Base-by-base conservation (phyloP, 192 early-diverging fungal species). In the Rhizophagus sp. region DNA sequence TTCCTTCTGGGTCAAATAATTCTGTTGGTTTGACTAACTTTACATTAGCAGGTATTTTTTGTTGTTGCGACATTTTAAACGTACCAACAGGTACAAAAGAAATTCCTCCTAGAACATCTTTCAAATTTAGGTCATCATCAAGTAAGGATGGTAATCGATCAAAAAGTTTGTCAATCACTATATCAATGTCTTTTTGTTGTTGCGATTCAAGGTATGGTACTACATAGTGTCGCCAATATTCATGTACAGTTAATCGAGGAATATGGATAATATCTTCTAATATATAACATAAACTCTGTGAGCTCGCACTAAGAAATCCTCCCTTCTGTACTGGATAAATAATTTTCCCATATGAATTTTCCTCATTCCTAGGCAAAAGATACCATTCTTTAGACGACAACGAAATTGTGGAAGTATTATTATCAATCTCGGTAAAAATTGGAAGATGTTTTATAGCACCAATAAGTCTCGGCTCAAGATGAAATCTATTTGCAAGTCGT, bases 111-210 rank as follows among this genome's bases (percentile, higher is more conserved):
- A 66, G 30, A 13, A 30, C 13, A 2, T 66, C 25, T 27, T 6
- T 33, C 15, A 66, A 15, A 2, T n/a, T 12, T 25, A 10, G 2
- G 12, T 64, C 22, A 4, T 6, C 10, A 12, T 15, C 24, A 66
- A 66, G 24, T 30, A 66, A 17, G 12, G 25, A 15, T 66, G 27
- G 64, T 33, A 66, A 27, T 33, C 8, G 24, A 30, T 66, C 64
- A 66, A 66, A 66, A 33, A 66, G 64, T 33, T 66, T 66, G 12
- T 27, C 64, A 34, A 66, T 33, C 3, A 66, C 64, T n/a, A 66
- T 66, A 25, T 66, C 64, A 34, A 13, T 66, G 22, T 66, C 50
- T 4, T 15, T 57, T 57, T 33, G 24, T 65, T 12, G 64, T 66
- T 13, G 30, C 50, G 25, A 25, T 66, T 33, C 64, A 12, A 66